phyloP scores from a whole-genome alignment of 73 alveolate genomes.

The Tetrahymena malaccensis region DNA sequence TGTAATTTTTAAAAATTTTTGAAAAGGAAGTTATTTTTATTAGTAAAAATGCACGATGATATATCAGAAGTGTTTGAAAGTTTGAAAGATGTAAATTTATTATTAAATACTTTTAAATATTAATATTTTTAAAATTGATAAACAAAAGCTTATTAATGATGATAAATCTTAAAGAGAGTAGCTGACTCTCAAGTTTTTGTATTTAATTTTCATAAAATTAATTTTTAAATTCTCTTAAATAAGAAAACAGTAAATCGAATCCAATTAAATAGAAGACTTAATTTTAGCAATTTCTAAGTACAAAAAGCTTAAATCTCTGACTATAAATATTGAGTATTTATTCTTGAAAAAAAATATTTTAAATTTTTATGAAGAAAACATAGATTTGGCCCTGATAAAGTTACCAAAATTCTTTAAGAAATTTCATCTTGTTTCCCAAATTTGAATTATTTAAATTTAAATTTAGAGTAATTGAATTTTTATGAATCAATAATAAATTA shows the following conservation, averaged over 20 bases:
- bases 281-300: neutral
- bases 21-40: too few relatives aligned
- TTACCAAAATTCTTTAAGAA: neutral
- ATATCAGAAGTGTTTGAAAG: neutral
- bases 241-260: neutral
- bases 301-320: neutral
- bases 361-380: neutral
- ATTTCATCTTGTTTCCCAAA: neutral
- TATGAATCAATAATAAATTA: neutral
- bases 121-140: too few relatives aligned
- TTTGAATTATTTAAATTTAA: neutral
- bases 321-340: neutral
- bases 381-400: neutral
- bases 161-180: neutral
- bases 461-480: neutral
- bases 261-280: neutral
- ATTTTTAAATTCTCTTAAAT: neutral
- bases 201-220: too few relatives aligned
- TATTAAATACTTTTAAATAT: too few relatives aligned
- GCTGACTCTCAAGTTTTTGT: neutral
- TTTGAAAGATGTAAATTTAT: neutral
- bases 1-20: too few relatives aligned
- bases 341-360: neutral
- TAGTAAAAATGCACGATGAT: neutral
- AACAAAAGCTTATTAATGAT: neutral